Percentiles rank a stretch among this genome's conserved stretches.
Conservation (phyloP, 75 land plant species). For the Selaginella tamariscina region DNA sequence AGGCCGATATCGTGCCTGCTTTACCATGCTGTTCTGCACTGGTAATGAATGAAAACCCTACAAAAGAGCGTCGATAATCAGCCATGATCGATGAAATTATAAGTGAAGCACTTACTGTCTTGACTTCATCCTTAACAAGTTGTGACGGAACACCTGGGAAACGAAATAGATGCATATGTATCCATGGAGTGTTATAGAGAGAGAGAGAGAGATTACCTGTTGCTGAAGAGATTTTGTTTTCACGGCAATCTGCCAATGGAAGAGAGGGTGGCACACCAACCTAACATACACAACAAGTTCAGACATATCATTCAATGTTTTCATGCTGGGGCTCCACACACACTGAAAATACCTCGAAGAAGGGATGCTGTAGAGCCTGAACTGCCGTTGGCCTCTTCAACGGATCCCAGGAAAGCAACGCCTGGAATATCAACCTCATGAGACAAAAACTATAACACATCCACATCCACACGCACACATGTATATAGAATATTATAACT, state of each 20-base stretch:
- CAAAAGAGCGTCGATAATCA: background rate
- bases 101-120: background rate
- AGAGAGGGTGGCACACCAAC: background rate
- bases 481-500: background rate
- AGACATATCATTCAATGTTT: no score
- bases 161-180: background rate
- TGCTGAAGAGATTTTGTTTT: background rate
- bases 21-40: background rate
- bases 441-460: no score
- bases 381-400: slow-evolving; percentile 65
- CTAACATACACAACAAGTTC: background rate
- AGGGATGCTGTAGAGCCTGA: slow-evolving; percentile 69
- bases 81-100: no score
- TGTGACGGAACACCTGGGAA: background rate
- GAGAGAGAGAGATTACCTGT: background rate
- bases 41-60: background rate
- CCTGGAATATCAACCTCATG: slow-evolving; percentile 20
- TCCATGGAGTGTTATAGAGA: no score
- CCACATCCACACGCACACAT: no score
- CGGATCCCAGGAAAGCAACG: slow-evolving; percentile 76
- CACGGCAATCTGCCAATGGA: background rate
- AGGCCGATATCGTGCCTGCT: background rate
- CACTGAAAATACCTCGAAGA: slow-evolving; percentile 57
- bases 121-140: background rate
- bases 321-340: background rate